Base-by-base conservation (phyloP, 2,329 filamentous ascomycete genomes). In the Colletotrichum sidae region DNA sequence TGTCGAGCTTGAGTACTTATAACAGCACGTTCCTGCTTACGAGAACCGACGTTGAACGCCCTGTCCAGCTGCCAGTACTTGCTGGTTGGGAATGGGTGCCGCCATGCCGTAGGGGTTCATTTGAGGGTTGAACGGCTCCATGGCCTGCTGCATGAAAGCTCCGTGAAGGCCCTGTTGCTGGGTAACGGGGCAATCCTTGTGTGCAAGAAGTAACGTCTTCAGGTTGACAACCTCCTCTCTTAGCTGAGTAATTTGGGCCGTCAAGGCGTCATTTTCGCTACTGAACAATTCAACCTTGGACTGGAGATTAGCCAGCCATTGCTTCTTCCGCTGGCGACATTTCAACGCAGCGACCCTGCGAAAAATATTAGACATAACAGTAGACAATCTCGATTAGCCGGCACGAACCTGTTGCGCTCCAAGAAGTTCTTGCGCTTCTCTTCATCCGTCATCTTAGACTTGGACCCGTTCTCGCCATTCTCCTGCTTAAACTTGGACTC, bases 361-460 rank as follows among this genome's bases (percentile, higher is more conserved):
- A 53, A 11, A 10, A 45, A 38, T 33, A 65, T 77, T 72, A 78
- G 70, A 17, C 64, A 49, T 25, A 60, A 13, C 8, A 4, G 3
- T 3, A 17, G 33, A 35, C 53, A 5, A 7, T 45, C 52, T 15
- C 25, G 2, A 10, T 10, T 3, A 55, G 42, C 55, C 9, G 35
- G 8, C 52, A 81, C 88, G 73, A 88, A 97, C 95, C 95, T 90
- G 78, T 99, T 99, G 35, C 96, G 87, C 75, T 99, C 96, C 2
- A 99, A 83, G 78, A 99, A 99, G 76, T 98, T 99, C 81, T 96
- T 97, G 46, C 96, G 88, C 83, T 99, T 99, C 82, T 99, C 96
- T 74, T 98, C 96, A 61, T 98, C 96, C 0, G 94, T 97, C 93
- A 97, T 97, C 83, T 97, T 97, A 0, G 78, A 75, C 77, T 89